Conservation (phyloP, 257 asterid genomes). For the Ballota nigra region DNA sequence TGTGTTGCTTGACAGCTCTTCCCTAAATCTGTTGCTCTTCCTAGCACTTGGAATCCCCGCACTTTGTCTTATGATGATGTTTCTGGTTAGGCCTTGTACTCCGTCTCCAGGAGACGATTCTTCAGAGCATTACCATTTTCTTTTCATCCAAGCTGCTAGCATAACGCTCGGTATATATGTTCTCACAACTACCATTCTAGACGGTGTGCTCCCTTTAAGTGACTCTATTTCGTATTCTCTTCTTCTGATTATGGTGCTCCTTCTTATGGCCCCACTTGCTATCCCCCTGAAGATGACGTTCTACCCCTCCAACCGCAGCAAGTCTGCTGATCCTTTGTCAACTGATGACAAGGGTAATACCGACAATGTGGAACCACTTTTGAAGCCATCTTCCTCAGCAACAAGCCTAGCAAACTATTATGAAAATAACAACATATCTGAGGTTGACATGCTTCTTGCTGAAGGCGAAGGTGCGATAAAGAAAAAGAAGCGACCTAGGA, state of each 20-base stretch:
- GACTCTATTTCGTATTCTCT: slow-evolving; percentile 32
- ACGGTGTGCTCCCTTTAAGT: slow-evolving; percentile 32
- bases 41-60: slow-evolving; percentile 56
- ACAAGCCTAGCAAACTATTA: slow-evolving; percentile 31
- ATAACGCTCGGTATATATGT: slow-evolving; percentile 55
- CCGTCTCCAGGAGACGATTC: slow-evolving; percentile 63
- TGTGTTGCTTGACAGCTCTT: slow-evolving; percentile 45
- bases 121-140: slow-evolving; percentile 51
- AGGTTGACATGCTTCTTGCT: slow-evolving; percentile 59
- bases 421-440: slow-evolving; percentile 38
- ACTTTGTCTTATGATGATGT: slow-evolving; percentile 54
- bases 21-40: slow-evolving; percentile 53
- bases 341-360: slow-evolving; percentile 16
- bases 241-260: slow-evolving; percentile 48
- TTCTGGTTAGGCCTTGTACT: slow-evolving; percentile 54
- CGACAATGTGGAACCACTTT: slow-evolving; percentile 38
- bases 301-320: slow-evolving; percentile 39
- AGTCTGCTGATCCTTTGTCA: slow-evolving; percentile 13
- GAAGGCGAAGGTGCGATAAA: slow-evolving; percentile 60
- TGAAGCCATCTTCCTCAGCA: slow-evolving; percentile 38
- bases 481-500: slow-evolving; percentile 58
- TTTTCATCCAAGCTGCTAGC: slow-evolving; percentile 61
- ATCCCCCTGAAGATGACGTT: slow-evolving; percentile 69
- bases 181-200: slow-evolving; percentile 51
- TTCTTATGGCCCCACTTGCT: slow-evolving; percentile 69